Conservation (phyloP, 441 rosid species). For the Arabidopsis lyrata region DNA sequence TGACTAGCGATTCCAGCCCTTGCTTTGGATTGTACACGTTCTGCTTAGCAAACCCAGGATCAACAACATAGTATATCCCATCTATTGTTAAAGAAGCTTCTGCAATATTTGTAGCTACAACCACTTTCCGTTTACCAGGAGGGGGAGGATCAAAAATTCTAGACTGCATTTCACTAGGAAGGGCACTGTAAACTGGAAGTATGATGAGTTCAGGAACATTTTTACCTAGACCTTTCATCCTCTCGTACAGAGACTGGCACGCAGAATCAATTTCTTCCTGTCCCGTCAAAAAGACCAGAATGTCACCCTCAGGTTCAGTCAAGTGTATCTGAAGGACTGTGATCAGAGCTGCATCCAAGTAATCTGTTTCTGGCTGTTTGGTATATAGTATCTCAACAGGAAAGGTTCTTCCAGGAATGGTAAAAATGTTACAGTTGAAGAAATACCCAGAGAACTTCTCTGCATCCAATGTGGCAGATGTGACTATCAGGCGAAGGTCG, state of each 20-base stretch:
- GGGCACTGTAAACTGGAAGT: slow-evolving; percentile 84
- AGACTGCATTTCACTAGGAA: slow-evolving; percentile 93
- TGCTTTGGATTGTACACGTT: slow-evolving; percentile 88
- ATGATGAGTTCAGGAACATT: slow-evolving; percentile 86
- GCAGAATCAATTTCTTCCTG: slow-evolving; percentile 97
- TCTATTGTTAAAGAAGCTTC: slow-evolving; percentile 88
- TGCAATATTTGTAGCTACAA: slow-evolving; percentile 88
- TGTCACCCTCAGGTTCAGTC: slow-evolving; percentile 88
- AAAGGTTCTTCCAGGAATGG: slow-evolving; percentile 90
- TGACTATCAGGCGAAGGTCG: slow-evolving; percentile 83
- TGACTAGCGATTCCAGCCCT: slow-evolving; percentile 82
- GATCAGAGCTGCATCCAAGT: slow-evolving; percentile 81
- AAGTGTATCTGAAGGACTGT: slow-evolving; percentile 87
- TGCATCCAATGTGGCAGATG: slow-evolving; percentile 90
- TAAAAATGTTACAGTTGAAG: slow-evolving; percentile 80
- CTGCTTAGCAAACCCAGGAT: slow-evolving; percentile 88
- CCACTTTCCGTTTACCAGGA: slow-evolving; percentile 87
- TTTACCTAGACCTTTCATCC: slow-evolving; percentile 83
- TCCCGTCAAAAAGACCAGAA: slow-evolving; percentile 86
- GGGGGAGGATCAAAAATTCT: slow-evolving; percentile 88
- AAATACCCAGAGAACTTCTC: slow-evolving; percentile 92
- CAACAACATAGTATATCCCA: slow-evolving; percentile 83
- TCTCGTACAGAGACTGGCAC: slow-evolving; percentile 79
- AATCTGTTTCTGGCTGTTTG: slow-evolving; percentile 84
- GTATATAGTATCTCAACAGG: slow-evolving; percentile 87